Conservation (phyloP, 2,329 filamentous ascomycete species). For the Aureobasidium lini region DNA sequence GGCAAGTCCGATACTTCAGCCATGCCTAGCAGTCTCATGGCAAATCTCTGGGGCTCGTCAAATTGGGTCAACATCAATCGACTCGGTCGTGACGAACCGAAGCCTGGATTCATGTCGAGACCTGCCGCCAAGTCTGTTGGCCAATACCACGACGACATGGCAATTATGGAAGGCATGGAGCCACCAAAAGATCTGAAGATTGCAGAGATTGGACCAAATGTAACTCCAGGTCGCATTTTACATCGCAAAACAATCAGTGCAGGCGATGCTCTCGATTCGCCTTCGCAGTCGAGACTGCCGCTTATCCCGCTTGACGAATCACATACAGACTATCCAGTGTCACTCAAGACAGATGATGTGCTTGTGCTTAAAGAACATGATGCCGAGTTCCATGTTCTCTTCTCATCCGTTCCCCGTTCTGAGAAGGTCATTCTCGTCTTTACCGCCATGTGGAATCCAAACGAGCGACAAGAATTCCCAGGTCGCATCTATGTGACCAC, state of each 20-base stretch:
- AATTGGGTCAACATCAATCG: slow-evolving; percentile 68
- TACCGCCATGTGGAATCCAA: slow-evolving; percentile 78
- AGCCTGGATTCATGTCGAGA: slow-evolving; percentile 19
- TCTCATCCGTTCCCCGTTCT: slow-evolving; percentile 67
- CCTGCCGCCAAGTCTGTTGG: slow-evolving; percentile 12
- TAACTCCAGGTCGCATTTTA: slow-evolving; percentile 19
- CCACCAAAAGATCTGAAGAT: slow-evolving; percentile 15
- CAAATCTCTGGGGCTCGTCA: slow-evolving; percentile 87
- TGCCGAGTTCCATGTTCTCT: slow-evolving; percentile 85
- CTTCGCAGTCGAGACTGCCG: not conserved
- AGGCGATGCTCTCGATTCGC: slow-evolving; percentile 10
- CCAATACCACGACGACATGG: slow-evolving; percentile 22
- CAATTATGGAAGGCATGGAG: slow-evolving; percentile 24
- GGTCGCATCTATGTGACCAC: slow-evolving; percentile 83
- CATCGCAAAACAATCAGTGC: slow-evolving; percentile 51
- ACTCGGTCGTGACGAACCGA: slow-evolving; percentile 48
- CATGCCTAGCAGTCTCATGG: slow-evolving; percentile 78
- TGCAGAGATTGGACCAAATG: slow-evolving; percentile 6
- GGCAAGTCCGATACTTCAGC: slow-evolving; percentile 56
- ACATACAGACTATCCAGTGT: slow-evolving; percentile 69
- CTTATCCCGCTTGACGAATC: slow-evolving; percentile 46
- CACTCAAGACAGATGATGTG: slow-evolving; percentile 74
- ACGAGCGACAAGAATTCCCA: slow-evolving; percentile 68
- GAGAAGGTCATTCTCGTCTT: slow-evolving; percentile 90
- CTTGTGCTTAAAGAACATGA: slow-evolving; percentile 67